Percentiles rank a stretch among this genome's conserved stretches.
These are phyloP conservation scores for Tulasnella sp. DNA, from an alignment of 768 basidiomycete genomes.

Conservation along the genomic window DNA sequence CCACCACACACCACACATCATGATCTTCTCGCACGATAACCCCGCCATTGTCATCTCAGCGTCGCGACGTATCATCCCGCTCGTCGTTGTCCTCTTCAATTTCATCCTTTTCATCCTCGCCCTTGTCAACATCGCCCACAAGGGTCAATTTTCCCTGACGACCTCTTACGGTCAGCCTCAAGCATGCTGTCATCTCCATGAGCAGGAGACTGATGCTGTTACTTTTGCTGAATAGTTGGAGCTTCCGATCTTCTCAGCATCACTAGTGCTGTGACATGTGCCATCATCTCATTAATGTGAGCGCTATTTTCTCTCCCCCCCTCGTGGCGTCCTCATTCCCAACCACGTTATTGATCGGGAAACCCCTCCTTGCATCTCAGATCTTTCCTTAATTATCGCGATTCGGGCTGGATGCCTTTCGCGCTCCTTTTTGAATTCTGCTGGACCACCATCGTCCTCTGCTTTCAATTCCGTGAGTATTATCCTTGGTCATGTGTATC, in stretches of 20 bases:
- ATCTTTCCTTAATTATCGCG: conserved; percentile 3
- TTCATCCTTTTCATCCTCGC: conserved; percentile 11
- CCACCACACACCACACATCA: no score
- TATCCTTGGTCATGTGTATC: no score
- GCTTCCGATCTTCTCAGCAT: conserved; percentile 7
- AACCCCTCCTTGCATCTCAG: neutral
- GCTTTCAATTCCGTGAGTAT: conserved; percentile 15
- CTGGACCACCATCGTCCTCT: conserved; percentile 3
- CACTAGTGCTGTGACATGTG: neutral
- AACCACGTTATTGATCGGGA: no score
- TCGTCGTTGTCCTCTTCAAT: conserved; percentile 13
- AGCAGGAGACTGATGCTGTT: neutral
- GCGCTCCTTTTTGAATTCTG: neutral
- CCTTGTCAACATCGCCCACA: neutral
- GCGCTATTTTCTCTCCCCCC: neutral
- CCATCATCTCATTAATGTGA: conserved; percentile 9
- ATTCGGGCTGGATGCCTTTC: conserved; percentile 5
- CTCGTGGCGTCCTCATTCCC: neutral
- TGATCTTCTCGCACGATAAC: no score
- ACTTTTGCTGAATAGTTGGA: neutral
- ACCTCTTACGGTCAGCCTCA: conserved; percentile 3
- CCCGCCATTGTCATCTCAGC: neutral
- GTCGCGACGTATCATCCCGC: conserved; percentile 1
- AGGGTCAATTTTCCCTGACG: neutral
- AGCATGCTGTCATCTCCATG: no score